Evolutionary conservation across 306 rosid genomes (phyloP).

Genomic region (Arachis stenosperma): DNA sequence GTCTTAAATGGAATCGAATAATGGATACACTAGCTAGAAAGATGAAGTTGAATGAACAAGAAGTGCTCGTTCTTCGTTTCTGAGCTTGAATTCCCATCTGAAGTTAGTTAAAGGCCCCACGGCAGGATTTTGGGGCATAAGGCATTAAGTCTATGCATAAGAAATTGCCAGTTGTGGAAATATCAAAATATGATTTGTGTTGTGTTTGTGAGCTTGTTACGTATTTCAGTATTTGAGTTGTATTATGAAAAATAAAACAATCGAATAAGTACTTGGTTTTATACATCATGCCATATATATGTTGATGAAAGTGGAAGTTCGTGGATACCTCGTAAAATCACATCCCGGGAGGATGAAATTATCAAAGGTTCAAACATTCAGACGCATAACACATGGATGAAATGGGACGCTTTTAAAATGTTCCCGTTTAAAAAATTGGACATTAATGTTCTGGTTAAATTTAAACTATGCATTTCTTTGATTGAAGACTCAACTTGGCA

Average conservation of each 20-base stretch:
- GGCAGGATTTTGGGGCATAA: neutral
- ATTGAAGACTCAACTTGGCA: too few species aligned
- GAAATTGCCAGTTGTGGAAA: neutral
- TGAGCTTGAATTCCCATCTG: neutral
- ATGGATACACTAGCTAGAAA: neutral
- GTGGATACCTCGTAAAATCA: neutral
- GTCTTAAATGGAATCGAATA: neutral
- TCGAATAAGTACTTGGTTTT: too few species aligned
- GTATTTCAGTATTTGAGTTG: neutral
- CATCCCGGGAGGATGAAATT: neutral
- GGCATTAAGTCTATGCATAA: neutral
- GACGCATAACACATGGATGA: slow-evolving; percentile 36
- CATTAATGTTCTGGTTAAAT: too few species aligned
- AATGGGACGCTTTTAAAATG: too few species aligned
- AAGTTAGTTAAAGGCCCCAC: too few species aligned
- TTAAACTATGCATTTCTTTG: too few species aligned
- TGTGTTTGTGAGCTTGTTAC: neutral
- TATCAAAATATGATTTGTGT: neutral
- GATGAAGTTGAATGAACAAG: neutral
- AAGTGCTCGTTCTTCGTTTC: neutral
- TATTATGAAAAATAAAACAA: neutral
- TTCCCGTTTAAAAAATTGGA: too few species aligned
- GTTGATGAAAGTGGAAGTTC: neutral
- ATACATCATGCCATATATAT: neutral
- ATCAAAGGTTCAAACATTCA: slow-evolving; percentile 56